Evolutionary conservation across 768 basidiomycete genomes (phyloP).

Genomic region (Xanthoconium stramineum): DNA sequence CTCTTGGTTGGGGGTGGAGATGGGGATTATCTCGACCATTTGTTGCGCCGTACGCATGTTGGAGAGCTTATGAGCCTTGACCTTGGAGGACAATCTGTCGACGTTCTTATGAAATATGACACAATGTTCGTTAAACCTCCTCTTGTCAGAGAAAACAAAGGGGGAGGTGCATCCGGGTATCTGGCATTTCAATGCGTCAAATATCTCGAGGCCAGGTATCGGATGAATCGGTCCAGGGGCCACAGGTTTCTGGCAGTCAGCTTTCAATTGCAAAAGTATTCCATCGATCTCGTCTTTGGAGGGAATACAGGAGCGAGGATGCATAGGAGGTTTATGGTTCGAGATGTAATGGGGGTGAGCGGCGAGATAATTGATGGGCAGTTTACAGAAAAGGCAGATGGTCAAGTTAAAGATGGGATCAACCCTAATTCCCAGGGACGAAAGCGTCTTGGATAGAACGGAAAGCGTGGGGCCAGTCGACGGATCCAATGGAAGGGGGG

Average conservation of each 20-base stretch:
- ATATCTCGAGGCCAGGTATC: background rate
- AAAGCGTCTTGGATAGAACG: background rate
- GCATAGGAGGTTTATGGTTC: background rate
- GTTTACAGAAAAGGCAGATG: background rate
- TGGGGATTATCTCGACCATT: too few relatives aligned
- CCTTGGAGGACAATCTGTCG: too few relatives aligned
- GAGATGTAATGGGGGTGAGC: background rate
- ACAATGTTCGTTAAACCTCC: background rate
- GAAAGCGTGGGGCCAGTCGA: too few relatives aligned
- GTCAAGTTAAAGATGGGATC: background rate
- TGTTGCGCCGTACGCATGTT: too few relatives aligned
- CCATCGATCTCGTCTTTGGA: background rate
- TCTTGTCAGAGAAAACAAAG: background rate
- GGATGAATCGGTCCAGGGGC: background rate
- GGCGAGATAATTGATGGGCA: background rate
- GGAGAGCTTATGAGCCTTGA: too few relatives aligned
- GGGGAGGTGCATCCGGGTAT: background rate
- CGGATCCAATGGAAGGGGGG: too few relatives aligned
- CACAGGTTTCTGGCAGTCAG: background rate
- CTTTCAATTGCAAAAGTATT: background rate
- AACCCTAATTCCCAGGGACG: background rate
- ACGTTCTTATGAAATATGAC: too few relatives aligned
- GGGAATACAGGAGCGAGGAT: background rate
- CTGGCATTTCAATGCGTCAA: background rate
- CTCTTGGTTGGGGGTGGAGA: too few relatives aligned